phyloP scores from a whole-genome alignment of 2,329 filamentous ascomycete genomes.

The Penicillium hordei region DNA sequence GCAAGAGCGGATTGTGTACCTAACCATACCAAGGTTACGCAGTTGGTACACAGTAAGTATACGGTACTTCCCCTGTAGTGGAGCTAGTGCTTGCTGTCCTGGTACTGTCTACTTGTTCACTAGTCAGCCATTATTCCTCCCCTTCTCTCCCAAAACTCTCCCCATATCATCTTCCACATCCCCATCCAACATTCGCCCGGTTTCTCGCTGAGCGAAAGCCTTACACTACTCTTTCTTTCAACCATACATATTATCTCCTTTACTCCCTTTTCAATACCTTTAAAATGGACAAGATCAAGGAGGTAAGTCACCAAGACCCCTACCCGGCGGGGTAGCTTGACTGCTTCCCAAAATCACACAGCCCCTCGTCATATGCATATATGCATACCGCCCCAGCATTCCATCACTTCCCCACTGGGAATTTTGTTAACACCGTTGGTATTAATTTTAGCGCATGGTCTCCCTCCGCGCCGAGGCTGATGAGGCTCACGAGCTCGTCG shows the following conservation, averaged over 20 bases:
- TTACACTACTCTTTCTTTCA: constrained; percentile 36
- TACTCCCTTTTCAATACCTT: constrained; percentile 29
- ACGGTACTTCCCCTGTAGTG: constrained; percentile 14
- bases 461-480: constrained; percentile 92
- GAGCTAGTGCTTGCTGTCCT: neutral
- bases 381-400: constrained; percentile 7
- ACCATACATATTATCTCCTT: constrained; percentile 26
- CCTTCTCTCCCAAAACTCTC: constrained; percentile 23
- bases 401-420: constrained; percentile 19
- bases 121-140: constrained; percentile 19
- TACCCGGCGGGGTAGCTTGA: constrained; percentile 43
- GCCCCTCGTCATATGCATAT: constrained; percentile 21
- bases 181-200: constrained; percentile 16
- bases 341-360: constrained; percentile 26
- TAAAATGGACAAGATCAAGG: constrained; percentile 85
- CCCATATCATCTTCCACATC: constrained; percentile 14
- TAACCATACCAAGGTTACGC: constrained; percentile 5
- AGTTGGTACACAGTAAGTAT: constrained; percentile 17
- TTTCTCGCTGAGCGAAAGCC: constrained; percentile 43
- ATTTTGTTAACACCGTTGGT: constrained; percentile 10
- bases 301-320: constrained; percentile 60
- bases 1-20: constrained; percentile 14
- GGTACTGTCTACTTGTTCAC: constrained; percentile 15
- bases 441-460: constrained; percentile 80
- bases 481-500: constrained; percentile 73